Evolutionary conservation across 805 yeast genomes (phyloP), one percentile per base, ranked within the genome.

Genomic region (Grigorovia yakushimaensis): DNA sequence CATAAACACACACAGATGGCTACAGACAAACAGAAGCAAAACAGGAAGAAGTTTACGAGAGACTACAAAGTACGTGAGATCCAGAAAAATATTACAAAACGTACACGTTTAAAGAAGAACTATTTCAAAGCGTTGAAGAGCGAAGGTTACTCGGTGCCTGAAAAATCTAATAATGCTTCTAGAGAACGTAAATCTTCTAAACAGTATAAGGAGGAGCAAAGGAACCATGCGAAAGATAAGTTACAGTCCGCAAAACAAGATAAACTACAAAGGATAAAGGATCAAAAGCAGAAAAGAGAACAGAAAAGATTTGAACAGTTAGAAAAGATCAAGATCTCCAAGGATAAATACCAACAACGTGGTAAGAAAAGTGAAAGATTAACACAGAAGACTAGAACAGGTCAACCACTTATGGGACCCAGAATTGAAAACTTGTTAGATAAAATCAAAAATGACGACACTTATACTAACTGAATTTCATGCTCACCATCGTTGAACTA

Each of bases 371-470:
- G 73, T 24, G 71, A 74, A 49, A 61, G 57, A 20, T 54, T 81
- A 45, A 67, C 72, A 8, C 71, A 74, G 49, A 80, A 71, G 51
- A 89, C 95, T 1, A 72, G 72, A 56, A 60, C 69, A 3, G 98
- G 98, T 0, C 98, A 89, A 63, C 97, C 97, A 2, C 66, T 78
- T 41, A 86, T 89, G 91, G 96, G 88, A 0, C 94, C 96, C 15
- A 77, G 94, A 64, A 86, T 89, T 49, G 82, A 79, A 47, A 77
- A 79, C 55, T 69, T 89, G 41, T 71, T 89, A 43, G 93, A 84
- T 46, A 86, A 88, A 64, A 85, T 89, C 51, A 80, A 77, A 58
- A 66, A 65, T 24, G 81, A 78, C 52, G 65, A 64, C 30, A 58
- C 62, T 3, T 64, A 63, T 47, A 61, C 65, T 4, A 51, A 41